Conservation (phyloP, 345 rosid species). For the Salix brachista region DNA sequence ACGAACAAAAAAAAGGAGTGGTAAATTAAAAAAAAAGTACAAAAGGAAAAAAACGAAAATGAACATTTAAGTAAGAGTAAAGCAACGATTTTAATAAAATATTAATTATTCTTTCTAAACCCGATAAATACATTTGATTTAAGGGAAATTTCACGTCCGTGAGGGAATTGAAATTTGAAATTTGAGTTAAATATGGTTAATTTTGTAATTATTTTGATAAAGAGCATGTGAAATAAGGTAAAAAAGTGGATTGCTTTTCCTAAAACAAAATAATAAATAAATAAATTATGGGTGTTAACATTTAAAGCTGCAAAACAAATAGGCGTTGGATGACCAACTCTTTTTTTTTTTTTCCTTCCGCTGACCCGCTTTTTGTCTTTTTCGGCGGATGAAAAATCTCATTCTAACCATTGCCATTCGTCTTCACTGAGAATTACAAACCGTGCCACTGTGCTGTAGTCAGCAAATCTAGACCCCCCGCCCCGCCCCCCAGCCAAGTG, state of each 20-base stretch:
- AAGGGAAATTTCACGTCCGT: slow-evolving; percentile 65
- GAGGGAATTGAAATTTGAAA: slow-evolving; percentile 40
- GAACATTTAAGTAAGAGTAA: not conserved
- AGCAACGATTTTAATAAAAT: not conserved
- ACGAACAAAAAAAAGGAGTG: slow-evolving; percentile 8
- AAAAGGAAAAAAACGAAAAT: not conserved
- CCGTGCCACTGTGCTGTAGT: slow-evolving; percentile 19
- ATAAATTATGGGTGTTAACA: not conserved
- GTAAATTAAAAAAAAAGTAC: slow-evolving; percentile 3
- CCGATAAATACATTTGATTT: slow-evolving; percentile 55
- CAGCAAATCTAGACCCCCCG: not conserved
- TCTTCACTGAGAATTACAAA: slow-evolving; percentile 4
- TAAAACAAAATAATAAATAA: not conserved
- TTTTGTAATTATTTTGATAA: slow-evolving; percentile 23
- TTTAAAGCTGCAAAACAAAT: slow-evolving; percentile 33
- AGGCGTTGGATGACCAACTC: slow-evolving; percentile 24
- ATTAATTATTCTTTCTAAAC: slow-evolving; percentile 41
- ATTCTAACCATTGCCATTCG: slow-evolving; percentile 1
- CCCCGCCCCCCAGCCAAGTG: too few relatives aligned
- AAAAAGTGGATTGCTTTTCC: slow-evolving; percentile 9
- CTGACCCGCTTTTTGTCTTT: slow-evolving; percentile 45
- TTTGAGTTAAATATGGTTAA: slow-evolving; percentile 12
- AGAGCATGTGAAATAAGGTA: not conserved
- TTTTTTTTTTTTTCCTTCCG: slow-evolving; percentile 20
- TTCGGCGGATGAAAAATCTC: slow-evolving; percentile 1